Base-by-base conservation (phyloP, 768 basidiomycete genomes). In the Pleurotus ostreatus region DNA sequence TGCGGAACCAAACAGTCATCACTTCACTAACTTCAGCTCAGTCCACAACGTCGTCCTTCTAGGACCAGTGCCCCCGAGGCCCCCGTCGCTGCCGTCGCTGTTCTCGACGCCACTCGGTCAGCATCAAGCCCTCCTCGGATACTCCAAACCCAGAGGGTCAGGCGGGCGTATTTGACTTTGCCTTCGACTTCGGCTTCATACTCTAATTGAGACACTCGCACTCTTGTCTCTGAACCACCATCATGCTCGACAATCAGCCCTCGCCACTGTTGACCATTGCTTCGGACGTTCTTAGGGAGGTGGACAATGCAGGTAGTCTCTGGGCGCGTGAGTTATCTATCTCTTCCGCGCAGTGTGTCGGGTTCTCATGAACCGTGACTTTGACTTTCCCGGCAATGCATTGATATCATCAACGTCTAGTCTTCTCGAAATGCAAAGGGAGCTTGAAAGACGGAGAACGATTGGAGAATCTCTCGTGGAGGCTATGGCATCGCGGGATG, bases 391-490 rank as follows among this genome's bases (percentile, higher is more conserved):
- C 11, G 30, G 9, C 11, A 34, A 34, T 34, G 11, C 30, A 34
- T 34, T 34, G 30, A 11, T 34, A 34, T 34, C 30, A 11, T 11
- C 30, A 34, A 34, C 30, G 30, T 55, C 48, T 62, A 92, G 92
- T 94, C 5, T 92, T 94, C 64, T 83, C 89, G 51, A 90, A 91
- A 68, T 92, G 88, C 74, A 91, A 89, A 69, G 79, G 82, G 61
- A 84, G 84, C 1, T 73, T 94, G 2, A 80, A 87, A 62, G 86
- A 94, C 62, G 93, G 93, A n/a, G 78, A 75, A 5, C 73, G 92
- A 25, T 78, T 94, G 25, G 92, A 94, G 71, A 93, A 95, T 64
- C 86, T 94, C 54, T 85, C 88, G 2, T 95, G 92, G 92, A 76
- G 92, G 52, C 73, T 94, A 6, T 90, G 90, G 87, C 82, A 88